A percentile compares a stretch with the other conserved stretches of the same genome.
Conservation (phyloP, 192 early-diverging fungal species). For the Radiomyces spectabilis region DNA sequence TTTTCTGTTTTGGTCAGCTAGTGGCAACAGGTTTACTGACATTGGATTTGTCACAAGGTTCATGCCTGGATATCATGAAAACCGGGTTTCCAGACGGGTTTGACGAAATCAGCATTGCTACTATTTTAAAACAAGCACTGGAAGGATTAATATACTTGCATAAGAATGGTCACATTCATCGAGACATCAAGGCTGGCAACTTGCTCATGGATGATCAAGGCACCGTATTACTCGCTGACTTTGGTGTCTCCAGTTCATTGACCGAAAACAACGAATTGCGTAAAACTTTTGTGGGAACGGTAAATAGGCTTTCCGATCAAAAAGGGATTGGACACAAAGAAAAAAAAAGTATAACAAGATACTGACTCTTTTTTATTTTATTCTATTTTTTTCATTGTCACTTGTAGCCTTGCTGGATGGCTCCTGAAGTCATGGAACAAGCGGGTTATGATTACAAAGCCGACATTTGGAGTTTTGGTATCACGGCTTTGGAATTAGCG, state of each 20-base stretch:
- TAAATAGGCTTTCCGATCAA: constrained; percentile 13
- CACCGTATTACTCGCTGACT: constrained; percentile 54
- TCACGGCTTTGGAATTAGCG: constrained; percentile 78
- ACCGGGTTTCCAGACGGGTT: constrained; percentile 75
- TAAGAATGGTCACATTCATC: constrained; percentile 60
- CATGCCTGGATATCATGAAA: constrained; percentile 87
- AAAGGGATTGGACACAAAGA: no score
- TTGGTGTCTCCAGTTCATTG: constrained; percentile 62
- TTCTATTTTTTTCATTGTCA: neutral
- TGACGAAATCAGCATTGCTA: constrained; percentile 71
- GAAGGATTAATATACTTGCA: constrained; percentile 62
- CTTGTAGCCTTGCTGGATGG: constrained; percentile 54
- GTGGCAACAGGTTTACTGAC: no score
- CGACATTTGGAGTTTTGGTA: constrained; percentile 90
- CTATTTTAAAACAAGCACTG: constrained; percentile 71
- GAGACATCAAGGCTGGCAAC: constrained; percentile 70
- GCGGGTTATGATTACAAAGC: constrained; percentile 84
- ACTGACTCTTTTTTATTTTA: neutral
- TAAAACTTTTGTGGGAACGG: constrained; percentile 70
- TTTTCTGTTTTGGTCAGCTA: no score
- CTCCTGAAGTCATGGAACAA: constrained; percentile 89
- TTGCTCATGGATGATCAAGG: constrained; percentile 61
- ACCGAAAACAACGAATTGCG: constrained; percentile 57
- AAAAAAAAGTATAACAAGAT: neutral
- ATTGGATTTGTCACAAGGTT: constrained; percentile 40